Conservation (phyloP, 805 yeast species). For the Sporopachydermia lactativora region DNA sequence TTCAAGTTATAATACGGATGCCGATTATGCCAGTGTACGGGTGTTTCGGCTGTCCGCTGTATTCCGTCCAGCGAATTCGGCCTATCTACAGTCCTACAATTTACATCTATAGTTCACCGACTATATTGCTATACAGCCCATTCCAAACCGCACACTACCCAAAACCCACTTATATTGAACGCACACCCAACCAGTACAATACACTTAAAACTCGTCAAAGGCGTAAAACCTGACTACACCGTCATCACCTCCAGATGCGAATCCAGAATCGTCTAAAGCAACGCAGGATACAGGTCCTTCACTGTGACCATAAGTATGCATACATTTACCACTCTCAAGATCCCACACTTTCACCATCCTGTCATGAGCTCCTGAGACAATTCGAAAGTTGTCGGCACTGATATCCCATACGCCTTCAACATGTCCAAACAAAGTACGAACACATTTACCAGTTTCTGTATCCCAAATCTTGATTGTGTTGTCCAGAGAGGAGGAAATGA, state of each 20-base stretch:
- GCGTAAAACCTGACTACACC: constrained; percentile 79
- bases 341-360: constrained; percentile 89
- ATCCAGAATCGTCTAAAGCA: constrained; percentile 75
- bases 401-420: constrained; percentile 98
- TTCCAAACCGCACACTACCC: no score
- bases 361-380: constrained; percentile 92
- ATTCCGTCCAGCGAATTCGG: no score
- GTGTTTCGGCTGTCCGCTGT: no score
- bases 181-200: no score
- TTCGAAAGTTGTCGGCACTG: constrained; percentile 89
- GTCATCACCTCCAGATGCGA: constrained; percentile 81
- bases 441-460: constrained; percentile 71
- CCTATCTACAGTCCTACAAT: no score
- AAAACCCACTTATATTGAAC: no score
- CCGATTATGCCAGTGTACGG: no score
- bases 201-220: constrained; percentile 38
- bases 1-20: no score
- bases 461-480: constrained; percentile 93
- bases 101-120: no score
- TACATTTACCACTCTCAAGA: constrained; percentile 82
- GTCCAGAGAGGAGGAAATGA: constrained; percentile 78
- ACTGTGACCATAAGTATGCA: constrained; percentile 82
- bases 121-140: no score
- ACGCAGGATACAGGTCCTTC: constrained; percentile 44
- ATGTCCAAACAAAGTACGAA: constrained; percentile 93